A percentile compares a stretch with the other conserved stretches of the same genome.
These are phyloP conservation scores for Verticillium zaregamsianum DNA, from an alignment of 2,329 filamentous ascomycete genomes.

Conservation along the genomic window DNA sequence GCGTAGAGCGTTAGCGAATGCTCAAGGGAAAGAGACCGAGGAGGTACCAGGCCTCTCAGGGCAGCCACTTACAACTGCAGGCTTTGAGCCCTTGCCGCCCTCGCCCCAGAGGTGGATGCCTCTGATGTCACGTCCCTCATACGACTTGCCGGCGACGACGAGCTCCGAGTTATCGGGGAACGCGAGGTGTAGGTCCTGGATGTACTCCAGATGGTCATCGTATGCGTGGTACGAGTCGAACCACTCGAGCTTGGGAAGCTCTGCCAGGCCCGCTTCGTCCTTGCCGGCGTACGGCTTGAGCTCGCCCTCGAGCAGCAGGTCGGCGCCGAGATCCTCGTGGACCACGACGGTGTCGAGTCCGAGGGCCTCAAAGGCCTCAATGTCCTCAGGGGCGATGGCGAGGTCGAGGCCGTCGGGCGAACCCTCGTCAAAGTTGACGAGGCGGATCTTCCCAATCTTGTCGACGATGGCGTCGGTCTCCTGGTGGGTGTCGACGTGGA, in stretches of 20 bases:
- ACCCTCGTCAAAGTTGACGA: slow-evolving; percentile 11
- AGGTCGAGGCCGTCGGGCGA: slow-evolving; percentile 16
- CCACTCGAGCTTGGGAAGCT: slow-evolving; percentile 32
- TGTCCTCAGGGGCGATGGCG: slow-evolving; percentile 17
- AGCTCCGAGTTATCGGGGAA: slow-evolving; percentile 42
- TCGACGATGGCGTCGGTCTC: slow-evolving; percentile 28
- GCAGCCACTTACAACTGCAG: slow-evolving; percentile 31
- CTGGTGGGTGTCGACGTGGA: slow-evolving; percentile 40
- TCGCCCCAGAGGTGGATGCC: slow-evolving; percentile 55
- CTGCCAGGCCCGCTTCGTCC: slow-evolving; percentile 10
- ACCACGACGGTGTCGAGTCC: slow-evolving; percentile 15
- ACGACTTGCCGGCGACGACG: slow-evolving; percentile 43
- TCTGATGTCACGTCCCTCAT: slow-evolving; percentile 50
- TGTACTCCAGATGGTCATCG: slow-evolving; percentile 43
- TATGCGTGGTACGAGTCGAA: slow-evolving; percentile 52
- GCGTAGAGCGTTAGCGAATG: background rate
- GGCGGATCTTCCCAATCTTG: slow-evolving; percentile 20
- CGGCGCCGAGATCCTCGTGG: slow-evolving; percentile 17
- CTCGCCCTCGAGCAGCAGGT: slow-evolving; percentile 15
- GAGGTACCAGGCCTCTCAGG: too few relatives aligned
- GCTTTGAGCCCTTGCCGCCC: slow-evolving; percentile 37
- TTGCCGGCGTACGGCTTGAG: slow-evolving; percentile 6
- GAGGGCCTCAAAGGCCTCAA: slow-evolving; percentile 18
- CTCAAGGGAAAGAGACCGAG: too few relatives aligned
- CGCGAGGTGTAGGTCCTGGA: slow-evolving; percentile 36